Evolutionary conservation across 2,329 filamentous ascomycete genomes (phyloP).

Genomic region (Ophiocordyceps sinensis): DNA sequence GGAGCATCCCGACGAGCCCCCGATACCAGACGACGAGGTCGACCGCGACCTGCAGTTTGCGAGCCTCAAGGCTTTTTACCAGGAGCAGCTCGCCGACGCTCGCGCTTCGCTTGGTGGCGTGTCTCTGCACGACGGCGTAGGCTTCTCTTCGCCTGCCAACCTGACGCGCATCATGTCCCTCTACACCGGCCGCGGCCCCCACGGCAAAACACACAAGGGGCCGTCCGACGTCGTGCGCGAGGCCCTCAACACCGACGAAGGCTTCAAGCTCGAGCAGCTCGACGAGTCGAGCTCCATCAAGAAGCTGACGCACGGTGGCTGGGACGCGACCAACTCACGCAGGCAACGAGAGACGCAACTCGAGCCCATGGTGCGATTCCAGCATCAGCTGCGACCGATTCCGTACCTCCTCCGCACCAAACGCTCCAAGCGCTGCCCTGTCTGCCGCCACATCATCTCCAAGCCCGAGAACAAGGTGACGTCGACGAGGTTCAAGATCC

Average conservation of each 20-base stretch:
- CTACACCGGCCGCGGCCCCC: constrained; percentile 54
- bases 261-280: constrained; percentile 47
- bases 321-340: constrained; percentile 43
- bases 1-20: constrained; percentile 23
- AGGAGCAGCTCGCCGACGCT: constrained; percentile 55
- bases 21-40: constrained; percentile 29
- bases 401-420: constrained; percentile 79
- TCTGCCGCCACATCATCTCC: constrained; percentile 87
- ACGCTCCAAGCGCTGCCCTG: constrained; percentile 81
- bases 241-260: constrained; percentile 55
- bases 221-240: constrained; percentile 69
- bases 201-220: constrained; percentile 49
- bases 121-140: constrained; percentile 17
- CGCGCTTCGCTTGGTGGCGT: constrained; percentile 35
- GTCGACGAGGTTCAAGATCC: constrained; percentile 83
- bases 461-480: constrained; percentile 86
- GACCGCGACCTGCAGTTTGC: constrained; percentile 59
- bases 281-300: constrained; percentile 49
- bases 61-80: constrained; percentile 68
- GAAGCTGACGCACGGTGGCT: constrained; percentile 43
- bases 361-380: constrained; percentile 43
- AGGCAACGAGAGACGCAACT: constrained; percentile 34
- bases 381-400: constrained; percentile 64
- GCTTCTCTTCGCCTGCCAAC: constrained; percentile 63
- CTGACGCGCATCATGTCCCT: constrained; percentile 83